phyloP scores from a whole-genome alignment of 345 rosid species.

The Zanthoxylum bungeanum region DNA sequence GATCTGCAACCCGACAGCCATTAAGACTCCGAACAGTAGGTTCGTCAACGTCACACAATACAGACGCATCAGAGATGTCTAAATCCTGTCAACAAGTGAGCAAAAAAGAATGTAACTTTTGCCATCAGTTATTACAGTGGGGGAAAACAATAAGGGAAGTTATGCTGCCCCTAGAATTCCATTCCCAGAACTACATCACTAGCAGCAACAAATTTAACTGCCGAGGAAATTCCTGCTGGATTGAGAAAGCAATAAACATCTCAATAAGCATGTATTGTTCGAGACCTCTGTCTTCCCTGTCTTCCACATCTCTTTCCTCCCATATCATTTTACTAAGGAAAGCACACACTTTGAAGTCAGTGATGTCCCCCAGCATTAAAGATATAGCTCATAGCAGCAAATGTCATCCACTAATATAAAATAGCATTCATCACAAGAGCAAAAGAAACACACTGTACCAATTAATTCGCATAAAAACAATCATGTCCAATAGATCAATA shows the following conservation, averaged over 20 bases:
- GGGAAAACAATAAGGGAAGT: not conserved
- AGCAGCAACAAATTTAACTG: not conserved
- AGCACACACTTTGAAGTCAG: not conserved
- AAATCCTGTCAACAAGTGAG: conserved; percentile 41
- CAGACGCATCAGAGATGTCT: conserved; percentile 53
- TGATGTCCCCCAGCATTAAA: not conserved
- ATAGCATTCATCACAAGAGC: not conserved
- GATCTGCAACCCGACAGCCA: conserved; percentile 81
- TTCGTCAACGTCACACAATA: conserved; percentile 54
- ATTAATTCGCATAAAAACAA: not conserved
- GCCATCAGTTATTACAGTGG: not conserved
- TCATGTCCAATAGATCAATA: not conserved
- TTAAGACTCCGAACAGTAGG: conserved; percentile 68
- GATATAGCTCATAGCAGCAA: not conserved
- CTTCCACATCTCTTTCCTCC: not conserved
- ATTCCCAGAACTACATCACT: conserved; percentile 4
- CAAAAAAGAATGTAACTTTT: not conserved
- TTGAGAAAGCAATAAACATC: not conserved
- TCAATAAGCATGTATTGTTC: not conserved
- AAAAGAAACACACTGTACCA: not conserved
- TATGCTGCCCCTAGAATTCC: not conserved
- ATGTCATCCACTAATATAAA: not conserved
- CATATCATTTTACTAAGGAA: not conserved
- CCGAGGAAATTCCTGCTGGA: not conserved
- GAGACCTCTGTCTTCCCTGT: not conserved